Conservation (phyloP, 345 rosid species). For the Hibiscus syriacus region DNA sequence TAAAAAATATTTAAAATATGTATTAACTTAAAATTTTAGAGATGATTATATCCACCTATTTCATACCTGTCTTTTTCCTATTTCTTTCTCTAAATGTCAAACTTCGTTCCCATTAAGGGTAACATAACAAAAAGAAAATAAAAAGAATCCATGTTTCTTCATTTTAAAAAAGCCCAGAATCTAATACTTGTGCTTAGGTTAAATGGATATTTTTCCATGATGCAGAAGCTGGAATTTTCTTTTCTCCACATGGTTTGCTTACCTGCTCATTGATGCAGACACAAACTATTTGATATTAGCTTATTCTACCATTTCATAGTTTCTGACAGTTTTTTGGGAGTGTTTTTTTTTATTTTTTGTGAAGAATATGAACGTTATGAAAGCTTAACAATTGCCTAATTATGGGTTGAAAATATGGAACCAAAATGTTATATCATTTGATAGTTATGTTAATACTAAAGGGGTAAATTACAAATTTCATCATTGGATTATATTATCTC, state of each 20-base stretch:
- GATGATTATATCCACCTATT: no score
- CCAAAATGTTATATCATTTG: no score
- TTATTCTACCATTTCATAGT: conserved; percentile 23
- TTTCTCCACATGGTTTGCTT: background rate
- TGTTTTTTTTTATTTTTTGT: no score
- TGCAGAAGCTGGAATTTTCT: background rate
- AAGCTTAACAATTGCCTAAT: no score
- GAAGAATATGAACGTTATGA: no score
- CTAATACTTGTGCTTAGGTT: conserved; percentile 5
- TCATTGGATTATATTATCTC: no score
- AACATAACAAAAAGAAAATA: background rate
- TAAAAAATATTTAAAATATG: no score
- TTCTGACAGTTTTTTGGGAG: conserved; percentile 13
- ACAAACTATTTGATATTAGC: conserved; percentile 9
- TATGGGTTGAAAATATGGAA: no score
- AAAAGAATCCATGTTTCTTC: background rate
- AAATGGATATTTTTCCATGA: background rate
- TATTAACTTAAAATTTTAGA: no score
- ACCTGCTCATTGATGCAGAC: conserved; percentile 15
- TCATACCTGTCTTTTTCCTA: no score
- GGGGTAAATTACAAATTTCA: no score
- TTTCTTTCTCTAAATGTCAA: background rate
- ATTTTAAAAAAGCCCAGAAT: background rate
- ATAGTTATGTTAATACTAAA: no score
- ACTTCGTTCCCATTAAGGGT: background rate